phyloP scores from a whole-genome alignment of 257 asterid species.

The Ehretia macrophylla region DNA sequence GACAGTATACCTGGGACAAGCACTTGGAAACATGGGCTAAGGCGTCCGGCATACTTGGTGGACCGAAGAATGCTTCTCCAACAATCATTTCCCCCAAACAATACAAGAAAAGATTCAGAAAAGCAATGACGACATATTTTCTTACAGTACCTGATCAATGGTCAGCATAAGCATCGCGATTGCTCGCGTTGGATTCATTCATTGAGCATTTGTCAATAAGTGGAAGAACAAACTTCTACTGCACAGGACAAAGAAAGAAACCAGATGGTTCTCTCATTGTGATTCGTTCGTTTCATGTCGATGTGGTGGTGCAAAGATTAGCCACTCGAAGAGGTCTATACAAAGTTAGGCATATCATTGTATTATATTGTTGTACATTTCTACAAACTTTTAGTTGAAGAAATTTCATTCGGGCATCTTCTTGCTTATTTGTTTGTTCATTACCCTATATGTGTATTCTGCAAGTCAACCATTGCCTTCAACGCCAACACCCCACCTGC shows the following conservation, averaged over 20 bases:
- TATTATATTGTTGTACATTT: constrained; percentile 14
- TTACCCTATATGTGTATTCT: too few relatives aligned
- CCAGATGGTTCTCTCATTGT: neutral
- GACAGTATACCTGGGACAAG: constrained; percentile 99
- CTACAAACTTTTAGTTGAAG: constrained; percentile 10
- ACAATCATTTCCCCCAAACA: constrained; percentile 85
- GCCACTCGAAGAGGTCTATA: constrained; percentile 5
- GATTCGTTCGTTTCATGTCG: constrained; percentile 11
- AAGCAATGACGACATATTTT: constrained; percentile 89
- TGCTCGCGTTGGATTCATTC: neutral
- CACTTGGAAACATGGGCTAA: constrained; percentile 97
- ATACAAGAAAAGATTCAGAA: constrained; percentile 93
- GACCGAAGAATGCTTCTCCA: constrained; percentile 88
- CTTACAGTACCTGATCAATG: constrained; percentile 92
- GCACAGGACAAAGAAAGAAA: constrained; percentile 19
- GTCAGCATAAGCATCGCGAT: constrained; percentile 34
- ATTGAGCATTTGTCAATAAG: constrained; percentile 15
- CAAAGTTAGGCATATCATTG: constrained; percentile 4
- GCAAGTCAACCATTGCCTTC: too few relatives aligned
- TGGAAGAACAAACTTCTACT: neutral
- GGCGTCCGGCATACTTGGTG: constrained; percentile 90
- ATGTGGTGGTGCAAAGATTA: neutral
- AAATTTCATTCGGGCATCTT: neutral
- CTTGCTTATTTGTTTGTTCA: too few relatives aligned
- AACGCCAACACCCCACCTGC: too few relatives aligned